Evolutionary conservation across 768 basidiomycete species (phyloP).

Genomic region (Pleurotus platypus): DNA sequence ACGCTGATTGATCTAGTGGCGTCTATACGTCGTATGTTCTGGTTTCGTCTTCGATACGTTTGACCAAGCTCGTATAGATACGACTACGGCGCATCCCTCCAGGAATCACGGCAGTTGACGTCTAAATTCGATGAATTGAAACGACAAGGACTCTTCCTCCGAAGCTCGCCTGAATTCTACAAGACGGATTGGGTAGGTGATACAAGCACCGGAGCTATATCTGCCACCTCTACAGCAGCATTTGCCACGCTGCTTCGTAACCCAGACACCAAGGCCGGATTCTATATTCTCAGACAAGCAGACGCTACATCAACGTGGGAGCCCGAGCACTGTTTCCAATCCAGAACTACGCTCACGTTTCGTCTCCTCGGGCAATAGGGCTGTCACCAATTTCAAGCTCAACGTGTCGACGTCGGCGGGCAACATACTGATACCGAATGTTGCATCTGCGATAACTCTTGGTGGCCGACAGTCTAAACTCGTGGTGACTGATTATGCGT

Average conservation of each 20-base stretch:
- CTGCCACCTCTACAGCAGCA: slow-evolving; percentile 36
- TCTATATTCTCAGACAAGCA: slow-evolving; percentile 67
- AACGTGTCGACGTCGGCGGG: slow-evolving; percentile 53
- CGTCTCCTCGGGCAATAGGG: slow-evolving; percentile 26
- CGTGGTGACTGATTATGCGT: slow-evolving; percentile 67
- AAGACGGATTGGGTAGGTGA: slow-evolving; percentile 77
- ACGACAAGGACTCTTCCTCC: slow-evolving; percentile 74
- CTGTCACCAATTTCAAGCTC: slow-evolving; percentile 52
- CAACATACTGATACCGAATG: slow-evolving; percentile 51
- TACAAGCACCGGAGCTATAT: slow-evolving; percentile 41
- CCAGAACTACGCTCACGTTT: not conserved
- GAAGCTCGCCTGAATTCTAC: slow-evolving; percentile 74
- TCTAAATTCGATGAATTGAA: slow-evolving; percentile 78
- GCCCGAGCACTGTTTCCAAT: not conserved
- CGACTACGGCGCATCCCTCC: slow-evolving; percentile 76
- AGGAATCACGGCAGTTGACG: slow-evolving; percentile 64
- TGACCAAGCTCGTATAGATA: slow-evolving; percentile 45
- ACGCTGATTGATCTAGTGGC: slow-evolving; percentile 24
- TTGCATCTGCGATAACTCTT: slow-evolving; percentile 52
- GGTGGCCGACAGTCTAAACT: slow-evolving; percentile 72
- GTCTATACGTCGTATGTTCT: slow-evolving; percentile 40
- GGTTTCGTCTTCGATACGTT: slow-evolving; percentile 7
- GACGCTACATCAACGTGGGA: slow-evolving; percentile 67
- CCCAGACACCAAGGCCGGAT: slow-evolving; percentile 60
- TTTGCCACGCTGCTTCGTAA: slow-evolving; percentile 66